Base-by-base conservation (phyloP, 2,329 filamentous ascomycete species). In the Trichoderma breve region DNA sequence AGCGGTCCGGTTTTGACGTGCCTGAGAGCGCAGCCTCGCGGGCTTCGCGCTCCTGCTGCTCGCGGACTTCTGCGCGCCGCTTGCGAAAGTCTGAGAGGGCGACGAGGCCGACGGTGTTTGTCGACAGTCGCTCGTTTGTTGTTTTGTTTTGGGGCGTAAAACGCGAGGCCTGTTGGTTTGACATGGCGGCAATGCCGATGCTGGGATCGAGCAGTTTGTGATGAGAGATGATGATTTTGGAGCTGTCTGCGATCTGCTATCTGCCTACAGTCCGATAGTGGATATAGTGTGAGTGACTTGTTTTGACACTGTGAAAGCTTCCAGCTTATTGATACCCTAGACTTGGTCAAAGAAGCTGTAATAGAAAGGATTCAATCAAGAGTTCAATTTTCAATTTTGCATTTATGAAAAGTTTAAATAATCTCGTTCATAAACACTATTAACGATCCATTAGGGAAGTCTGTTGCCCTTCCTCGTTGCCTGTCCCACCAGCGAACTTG, bases 61-160 rank as follows among this genome's bases (percentile, higher is more conserved):
- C 95, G 62, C 97, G 85, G n/a, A 95, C 93, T 82, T 98, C 94
- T 76, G 94, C 95, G 81, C 95, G 93, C 73, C 96, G 91, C 84
- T 99, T 98, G 82, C 95, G 94, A 81, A 97, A 98, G 80, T 98
- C 96, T 75, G 93, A 94, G 57, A 98, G 90, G 72, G 93, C 90
- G 68, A 98, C 95, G 3, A 99, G 90, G 53, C 96, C 96, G 75
- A 98, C 94, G 0, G 94, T 97, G 78, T 94, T 91, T 69, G 90
- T 93, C 73, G 95, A 95, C 62, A 97, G 87, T 15, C 94, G 86
- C 78, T 97, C 91, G 80, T 95, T 90, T 1, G 93, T 92, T 1
- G 92, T 92, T 76, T 91, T 87, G 74, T 90, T 91, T 78, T 95
- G 92, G 55, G 91, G 86, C 1, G 91, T 91, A 82, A 97, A 97